Evolutionary conservation across 495 filamentous ascomycete genomes (phyloP).

Genomic region (Penicillium psychrofluorescens): DNA sequence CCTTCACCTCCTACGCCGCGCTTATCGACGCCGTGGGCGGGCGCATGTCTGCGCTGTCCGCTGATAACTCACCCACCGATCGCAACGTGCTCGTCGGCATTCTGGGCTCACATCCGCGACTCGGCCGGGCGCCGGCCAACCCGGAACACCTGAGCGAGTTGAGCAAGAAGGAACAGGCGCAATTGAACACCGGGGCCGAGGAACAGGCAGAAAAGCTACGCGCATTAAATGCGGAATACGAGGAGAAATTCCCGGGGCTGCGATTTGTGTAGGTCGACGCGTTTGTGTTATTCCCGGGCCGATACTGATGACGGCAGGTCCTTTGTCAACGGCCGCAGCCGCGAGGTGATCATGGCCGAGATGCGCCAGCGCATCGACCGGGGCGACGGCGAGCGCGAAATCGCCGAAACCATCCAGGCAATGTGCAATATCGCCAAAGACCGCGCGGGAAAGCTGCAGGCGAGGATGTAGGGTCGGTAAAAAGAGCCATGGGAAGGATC

Average conservation of each 20-base stretch:
- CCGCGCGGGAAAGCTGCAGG: slow-evolving; percentile 45
- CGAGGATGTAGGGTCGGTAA: slow-evolving; percentile 10
- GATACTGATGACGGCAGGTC: slow-evolving; percentile 39
- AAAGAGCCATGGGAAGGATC: slow-evolving; percentile 4
- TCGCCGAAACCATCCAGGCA: slow-evolving; percentile 68
- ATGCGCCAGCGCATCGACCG: slow-evolving; percentile 72
- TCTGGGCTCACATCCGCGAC: slow-evolving; percentile 77
- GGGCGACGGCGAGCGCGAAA: slow-evolving; percentile 59
- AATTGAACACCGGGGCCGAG: slow-evolving; percentile 50
- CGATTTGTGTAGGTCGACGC: slow-evolving; percentile 64
- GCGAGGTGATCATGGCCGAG: slow-evolving; percentile 72
- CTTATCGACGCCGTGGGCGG: slow-evolving; percentile 52
- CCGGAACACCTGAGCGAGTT: slow-evolving; percentile 61
- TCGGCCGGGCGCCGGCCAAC: slow-evolving; percentile 59
- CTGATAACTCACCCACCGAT: slow-evolving; percentile 39
- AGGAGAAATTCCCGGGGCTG: slow-evolving; percentile 72
- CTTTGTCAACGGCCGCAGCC: slow-evolving; percentile 79
- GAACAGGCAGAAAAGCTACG: slow-evolving; percentile 41
- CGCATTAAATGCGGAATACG: slow-evolving; percentile 72
- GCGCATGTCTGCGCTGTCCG: slow-evolving; percentile 46
- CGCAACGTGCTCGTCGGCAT: slow-evolving; percentile 58
- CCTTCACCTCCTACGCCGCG: slow-evolving; percentile 54
- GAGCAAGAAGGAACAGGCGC: slow-evolving; percentile 72
- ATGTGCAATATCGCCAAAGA: slow-evolving; percentile 70
- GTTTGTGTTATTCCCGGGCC: slow-evolving; percentile 1